phyloP scores from a whole-genome alignment of 352 stramenopile species.

The Pythium inflatum region DNA sequence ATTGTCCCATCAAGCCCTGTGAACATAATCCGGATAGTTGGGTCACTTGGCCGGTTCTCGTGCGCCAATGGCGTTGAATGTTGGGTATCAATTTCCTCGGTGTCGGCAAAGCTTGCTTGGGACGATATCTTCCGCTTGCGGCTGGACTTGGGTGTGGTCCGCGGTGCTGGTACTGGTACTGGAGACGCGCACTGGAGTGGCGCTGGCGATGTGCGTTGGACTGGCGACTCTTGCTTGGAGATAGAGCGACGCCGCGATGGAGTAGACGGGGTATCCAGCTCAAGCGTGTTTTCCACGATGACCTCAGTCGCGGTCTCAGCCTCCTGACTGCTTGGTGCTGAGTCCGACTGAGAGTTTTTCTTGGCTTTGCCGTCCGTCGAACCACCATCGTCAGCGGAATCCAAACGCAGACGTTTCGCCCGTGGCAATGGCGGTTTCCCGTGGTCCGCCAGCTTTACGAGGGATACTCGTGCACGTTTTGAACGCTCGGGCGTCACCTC shows the following conservation, averaged over 20 bases:
- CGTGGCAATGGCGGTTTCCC: slow-evolving; percentile 18
- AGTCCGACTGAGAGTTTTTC: background rate
- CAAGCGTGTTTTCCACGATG: background rate
- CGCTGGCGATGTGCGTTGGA: background rate
- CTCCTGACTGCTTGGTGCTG: slow-evolving; percentile 16
- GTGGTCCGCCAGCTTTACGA: background rate
- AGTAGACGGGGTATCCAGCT: background rate
- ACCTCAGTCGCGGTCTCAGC: background rate
- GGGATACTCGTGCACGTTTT: slow-evolving; percentile 16
- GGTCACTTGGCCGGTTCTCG: background rate
- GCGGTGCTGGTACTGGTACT: background rate
- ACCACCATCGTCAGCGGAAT: background rate
- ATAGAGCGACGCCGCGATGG: background rate
- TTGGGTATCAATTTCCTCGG: background rate
- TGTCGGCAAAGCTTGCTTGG: background rate
- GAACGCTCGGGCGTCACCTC: slow-evolving; percentile 15
- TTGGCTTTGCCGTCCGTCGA: background rate
- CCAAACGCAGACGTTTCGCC: slow-evolving; percentile 12
- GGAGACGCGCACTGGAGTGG: too few relatives aligned
- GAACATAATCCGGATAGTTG: slow-evolving; percentile 51
- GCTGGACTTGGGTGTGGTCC: slow-evolving; percentile 5
- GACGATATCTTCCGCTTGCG: slow-evolving; percentile 2
- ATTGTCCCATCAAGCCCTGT: slow-evolving; percentile 54
- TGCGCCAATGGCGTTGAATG: background rate
- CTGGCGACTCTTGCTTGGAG: background rate